Percentiles rank a stretch among this genome's conserved stretches.
Conservation (phyloP, 1,139 yeast species). For the Debaryomycetaceae sp. region DNA sequence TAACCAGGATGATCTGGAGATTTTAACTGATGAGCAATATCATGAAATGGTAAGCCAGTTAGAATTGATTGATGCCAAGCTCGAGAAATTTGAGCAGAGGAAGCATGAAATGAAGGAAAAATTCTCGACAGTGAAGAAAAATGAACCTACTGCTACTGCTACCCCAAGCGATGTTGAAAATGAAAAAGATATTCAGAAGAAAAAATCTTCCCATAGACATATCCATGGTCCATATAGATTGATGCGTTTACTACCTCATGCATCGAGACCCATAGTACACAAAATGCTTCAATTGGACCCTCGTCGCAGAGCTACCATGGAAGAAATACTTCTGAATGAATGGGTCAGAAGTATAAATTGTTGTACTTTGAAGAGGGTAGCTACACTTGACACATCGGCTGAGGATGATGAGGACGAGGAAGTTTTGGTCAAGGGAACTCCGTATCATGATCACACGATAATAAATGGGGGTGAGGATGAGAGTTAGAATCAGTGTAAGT, state of each 20-base stretch:
- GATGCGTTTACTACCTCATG: slow-evolving; percentile 81
- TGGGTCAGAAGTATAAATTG: slow-evolving; percentile 66
- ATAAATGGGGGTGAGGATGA: slow-evolving; percentile 23
- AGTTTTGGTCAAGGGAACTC: slow-evolving; percentile 34
- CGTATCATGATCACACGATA: slow-evolving; percentile 41
- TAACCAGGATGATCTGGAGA: slow-evolving; percentile 14
- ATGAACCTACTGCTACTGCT: background rate
- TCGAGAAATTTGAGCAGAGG: slow-evolving; percentile 36
- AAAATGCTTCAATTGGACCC: slow-evolving; percentile 74
- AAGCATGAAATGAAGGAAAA: slow-evolving; percentile 34
- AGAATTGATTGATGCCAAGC: slow-evolving; percentile 33
- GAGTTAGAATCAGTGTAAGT: background rate
- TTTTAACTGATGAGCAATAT: slow-evolving; percentile 32
- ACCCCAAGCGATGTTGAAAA: slow-evolving; percentile 1
- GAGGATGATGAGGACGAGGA: slow-evolving; percentile 42
- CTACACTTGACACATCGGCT: slow-evolving; percentile 21
- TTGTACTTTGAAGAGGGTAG: slow-evolving; percentile 34
- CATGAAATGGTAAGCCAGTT: slow-evolving; percentile 32
- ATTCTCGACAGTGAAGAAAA: slow-evolving; percentile 21
- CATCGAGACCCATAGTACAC: slow-evolving; percentile 73
- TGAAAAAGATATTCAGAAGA: slow-evolving; percentile 12
- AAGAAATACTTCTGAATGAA: slow-evolving; percentile 61
- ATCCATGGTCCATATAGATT: slow-evolving; percentile 84
- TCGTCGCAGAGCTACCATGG: slow-evolving; percentile 60
- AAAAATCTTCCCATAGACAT: slow-evolving; percentile 39